These are phyloP conservation scores for Ceratocystis cacaofunesta DNA, from an alignment of 2,329 filamentous ascomycete genomes.

Conservation along the genomic window DNA sequence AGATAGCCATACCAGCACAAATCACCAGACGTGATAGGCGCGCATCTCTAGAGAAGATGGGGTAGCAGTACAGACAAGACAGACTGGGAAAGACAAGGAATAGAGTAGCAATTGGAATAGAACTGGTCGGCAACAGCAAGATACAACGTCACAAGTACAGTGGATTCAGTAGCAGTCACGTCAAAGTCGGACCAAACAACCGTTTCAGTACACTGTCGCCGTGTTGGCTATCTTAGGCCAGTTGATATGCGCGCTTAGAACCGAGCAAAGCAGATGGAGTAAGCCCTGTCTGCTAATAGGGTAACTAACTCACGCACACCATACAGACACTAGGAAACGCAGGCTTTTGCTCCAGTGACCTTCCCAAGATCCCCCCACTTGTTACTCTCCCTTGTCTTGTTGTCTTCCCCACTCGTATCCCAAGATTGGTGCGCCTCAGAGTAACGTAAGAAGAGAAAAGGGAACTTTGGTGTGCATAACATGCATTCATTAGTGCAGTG, in stretches of 20 bases:
- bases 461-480: not conserved
- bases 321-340: not conserved
- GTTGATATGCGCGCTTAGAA: not conserved
- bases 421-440: not conserved
- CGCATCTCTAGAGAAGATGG: not conserved
- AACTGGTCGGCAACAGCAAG: not conserved
- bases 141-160: not conserved
- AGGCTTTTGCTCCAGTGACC: not conserved
- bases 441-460: not conserved
- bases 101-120: too few species aligned
- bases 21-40: conserved; percentile 1
- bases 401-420: not conserved
- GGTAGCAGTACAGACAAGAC: not conserved
- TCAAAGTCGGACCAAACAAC: not conserved
- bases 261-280: not conserved
- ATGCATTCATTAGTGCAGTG: too few species aligned
- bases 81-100: too few species aligned
- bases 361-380: not conserved
- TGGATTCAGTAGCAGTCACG: not conserved
- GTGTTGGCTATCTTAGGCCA: not conserved
- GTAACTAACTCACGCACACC: too few species aligned
- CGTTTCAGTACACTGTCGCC: not conserved
- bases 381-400: not conserved
- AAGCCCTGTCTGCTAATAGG: not conserved
- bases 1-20: not conserved